Conservation (phyloP, 768 basidiomycete species). For the Boletus reticuloceps region DNA sequence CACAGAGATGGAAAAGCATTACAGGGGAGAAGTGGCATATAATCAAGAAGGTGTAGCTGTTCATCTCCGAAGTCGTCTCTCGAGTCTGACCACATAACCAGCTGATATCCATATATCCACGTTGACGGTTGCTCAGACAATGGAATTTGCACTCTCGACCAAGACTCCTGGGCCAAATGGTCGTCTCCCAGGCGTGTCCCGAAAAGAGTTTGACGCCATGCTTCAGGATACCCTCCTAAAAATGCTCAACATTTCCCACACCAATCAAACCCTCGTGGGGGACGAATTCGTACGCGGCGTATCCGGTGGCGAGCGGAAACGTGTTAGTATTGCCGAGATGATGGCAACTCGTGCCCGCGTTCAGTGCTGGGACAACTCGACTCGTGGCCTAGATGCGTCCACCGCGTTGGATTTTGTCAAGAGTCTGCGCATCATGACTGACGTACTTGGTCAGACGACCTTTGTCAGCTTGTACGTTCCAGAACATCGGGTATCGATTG, state of each 20-base stretch:
- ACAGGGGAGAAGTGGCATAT: constrained; percentile 78
- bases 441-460: constrained; percentile 75
- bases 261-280: constrained; percentile 74
- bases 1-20: constrained; percentile 70
- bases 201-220: constrained; percentile 53
- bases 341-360: constrained; percentile 79
- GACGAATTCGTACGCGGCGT: constrained; percentile 84
- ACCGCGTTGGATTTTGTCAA: constrained; percentile 86
- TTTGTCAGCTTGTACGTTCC: constrained; percentile 67
- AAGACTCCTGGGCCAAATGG: constrained; percentile 75
- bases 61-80: background rate
- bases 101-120: constrained; percentile 85
- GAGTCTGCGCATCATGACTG: constrained; percentile 78
- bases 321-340: constrained; percentile 83
- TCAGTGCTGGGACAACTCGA: constrained; percentile 83
- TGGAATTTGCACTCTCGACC: constrained; percentile 68
- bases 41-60: constrained; percentile 60
- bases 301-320: constrained; percentile 78
- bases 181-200: constrained; percentile 63
- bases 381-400: constrained; percentile 78
- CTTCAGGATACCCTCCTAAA: constrained; percentile 63
- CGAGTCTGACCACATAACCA: constrained; percentile 20
- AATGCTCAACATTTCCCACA: constrained; percentile 86
- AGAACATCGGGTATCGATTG: background rate
- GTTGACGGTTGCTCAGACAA: constrained; percentile 74